A percentile compares a stretch with the other conserved stretches of the same genome.
Evolutionary conservation across 1,139 yeast genomes (phyloP).

Genomic region (Yamadazyma sp.): DNA sequence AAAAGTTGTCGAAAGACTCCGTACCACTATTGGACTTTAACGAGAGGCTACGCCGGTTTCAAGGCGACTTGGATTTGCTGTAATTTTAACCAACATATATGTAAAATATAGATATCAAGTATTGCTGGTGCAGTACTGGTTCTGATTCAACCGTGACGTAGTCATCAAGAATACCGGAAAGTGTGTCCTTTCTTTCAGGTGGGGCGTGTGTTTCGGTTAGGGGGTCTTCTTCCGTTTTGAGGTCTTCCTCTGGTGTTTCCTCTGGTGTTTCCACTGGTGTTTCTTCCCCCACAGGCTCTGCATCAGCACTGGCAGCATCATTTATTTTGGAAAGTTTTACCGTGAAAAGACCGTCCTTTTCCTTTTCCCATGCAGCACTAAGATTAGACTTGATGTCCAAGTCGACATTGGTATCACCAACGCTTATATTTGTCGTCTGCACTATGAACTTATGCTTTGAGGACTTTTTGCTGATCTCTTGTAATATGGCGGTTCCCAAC

Average conservation of each 20-base stretch:
- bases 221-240: slow-evolving; percentile 1
- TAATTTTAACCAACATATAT: slow-evolving; percentile 22
- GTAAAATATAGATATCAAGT: slow-evolving; percentile 34
- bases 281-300: not conserved
- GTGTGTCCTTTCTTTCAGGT: slow-evolving; percentile 6
- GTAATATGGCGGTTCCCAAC: slow-evolving; percentile 18
- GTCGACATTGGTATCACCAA: slow-evolving; percentile 18
- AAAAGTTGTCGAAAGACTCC: slow-evolving; percentile 20
- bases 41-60: slow-evolving; percentile 27
- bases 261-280: not conserved
- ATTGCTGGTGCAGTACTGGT: slow-evolving; percentile 2
- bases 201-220: not conserved
- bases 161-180: slow-evolving; percentile 11
- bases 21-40: slow-evolving; percentile 22
- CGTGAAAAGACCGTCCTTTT: slow-evolving; percentile 32
- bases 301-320: not conserved
- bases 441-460: slow-evolving; percentile 39
- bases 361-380: slow-evolving; percentile 42
- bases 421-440: slow-evolving; percentile 24
- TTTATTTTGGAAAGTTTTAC: slow-evolving; percentile 3
- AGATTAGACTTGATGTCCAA: slow-evolving; percentile 25
- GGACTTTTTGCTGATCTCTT: slow-evolving; percentile 26
- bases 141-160: slow-evolving; percentile 6
- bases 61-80: slow-evolving; percentile 24
- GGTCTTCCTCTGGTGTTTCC: too few relatives aligned